Percentiles rank a stretch among this genome's conserved stretches.
Conservation (phyloP, 345 rosid genomes). For the Eucalyptus tenuipes region DNA sequence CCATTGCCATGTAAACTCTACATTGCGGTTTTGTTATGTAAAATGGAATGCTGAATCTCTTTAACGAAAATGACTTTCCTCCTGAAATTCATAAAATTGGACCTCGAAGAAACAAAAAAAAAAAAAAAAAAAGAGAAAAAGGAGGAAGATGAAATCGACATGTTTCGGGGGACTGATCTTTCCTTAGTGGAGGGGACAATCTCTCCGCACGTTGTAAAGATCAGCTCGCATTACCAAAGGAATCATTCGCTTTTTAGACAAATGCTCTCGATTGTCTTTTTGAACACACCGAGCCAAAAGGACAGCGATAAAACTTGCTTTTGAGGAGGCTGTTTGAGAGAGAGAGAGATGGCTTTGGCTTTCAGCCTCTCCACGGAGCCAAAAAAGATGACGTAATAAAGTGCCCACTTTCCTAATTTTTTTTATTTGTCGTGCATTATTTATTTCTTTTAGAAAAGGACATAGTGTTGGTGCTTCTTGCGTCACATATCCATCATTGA, state of each 20-base stretch:
- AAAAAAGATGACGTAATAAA: neutral
- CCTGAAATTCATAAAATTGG: neutral
- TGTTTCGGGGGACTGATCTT: neutral
- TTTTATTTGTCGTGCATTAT: neutral
- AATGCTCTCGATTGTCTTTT: neutral
- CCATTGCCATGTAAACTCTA: neutral
- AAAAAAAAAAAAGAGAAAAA: too few species aligned
- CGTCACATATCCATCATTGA: neutral
- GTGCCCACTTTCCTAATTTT: neutral
- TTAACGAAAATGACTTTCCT: neutral
- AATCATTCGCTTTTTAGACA: neutral
- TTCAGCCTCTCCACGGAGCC: neutral
- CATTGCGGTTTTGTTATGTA: neutral
- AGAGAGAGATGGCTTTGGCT: neutral
- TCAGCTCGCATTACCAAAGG: neutral
- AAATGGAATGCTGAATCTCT: neutral
- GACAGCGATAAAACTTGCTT: neutral
- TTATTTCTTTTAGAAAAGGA: neutral
- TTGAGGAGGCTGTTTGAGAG: neutral
- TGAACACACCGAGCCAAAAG: too few species aligned
- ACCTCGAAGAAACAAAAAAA: neutral
- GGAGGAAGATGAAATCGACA: neutral
- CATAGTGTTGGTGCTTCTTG: neutral
- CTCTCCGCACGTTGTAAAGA: neutral
- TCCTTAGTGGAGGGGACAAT: neutral